A percentile compares a stretch with the other conserved stretches of the same genome.
These are phyloP conservation scores for Trametes polyzona DNA, from an alignment of 1,284 basidiomycete genomes.

Conservation along the genomic window DNA sequence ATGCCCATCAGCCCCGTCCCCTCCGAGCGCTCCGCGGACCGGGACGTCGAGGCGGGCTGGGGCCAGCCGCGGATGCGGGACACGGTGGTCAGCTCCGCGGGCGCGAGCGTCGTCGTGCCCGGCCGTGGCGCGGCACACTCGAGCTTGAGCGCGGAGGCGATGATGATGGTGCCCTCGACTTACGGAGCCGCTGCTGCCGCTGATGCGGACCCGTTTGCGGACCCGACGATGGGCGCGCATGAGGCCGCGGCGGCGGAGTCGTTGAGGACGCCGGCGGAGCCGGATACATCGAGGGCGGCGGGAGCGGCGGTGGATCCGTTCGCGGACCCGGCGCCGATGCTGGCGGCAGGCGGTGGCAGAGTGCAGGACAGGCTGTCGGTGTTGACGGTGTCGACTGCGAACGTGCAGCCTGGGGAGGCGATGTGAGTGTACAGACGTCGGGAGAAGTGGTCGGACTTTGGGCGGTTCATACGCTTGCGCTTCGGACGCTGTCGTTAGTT, in stretches of 20 bases:
- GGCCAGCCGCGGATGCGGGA: constrained; percentile 14
- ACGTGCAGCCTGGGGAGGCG: too few species aligned
- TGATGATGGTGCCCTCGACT: constrained; percentile 4
- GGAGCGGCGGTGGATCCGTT: constrained; percentile 19
- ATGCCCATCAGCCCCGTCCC: constrained; percentile 15
- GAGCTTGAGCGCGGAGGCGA: constrained; percentile 21
- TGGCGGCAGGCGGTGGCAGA: neutral
- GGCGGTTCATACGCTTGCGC: too few species aligned
- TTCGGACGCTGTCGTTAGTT: too few species aligned
- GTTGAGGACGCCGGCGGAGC: neutral
- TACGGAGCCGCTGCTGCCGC: too few species aligned
- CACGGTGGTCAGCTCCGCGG: constrained; percentile 18
- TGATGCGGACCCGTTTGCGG: constrained; percentile 30
- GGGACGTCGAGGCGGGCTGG: neutral
- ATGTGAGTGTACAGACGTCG: too few species aligned
- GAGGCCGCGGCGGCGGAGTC: constrained; percentile 4
- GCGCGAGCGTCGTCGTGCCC: constrained; percentile 12
- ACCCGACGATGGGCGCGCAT: constrained; percentile 19
- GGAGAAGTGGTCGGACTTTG: too few species aligned
- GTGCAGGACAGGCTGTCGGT: constrained; percentile 3
- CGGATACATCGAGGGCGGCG: neutral
- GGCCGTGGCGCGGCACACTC: constrained; percentile 11
- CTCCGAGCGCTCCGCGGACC: neutral
- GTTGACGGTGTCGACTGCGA: constrained; percentile 7
- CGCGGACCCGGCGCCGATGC: constrained; percentile 19